Evolutionary conservation across 1,284 basidiomycete genomes (phyloP), one percentile per base, ranked within the genome.

Genomic region (Cutaneotrichosporon daszewskae): DNA sequence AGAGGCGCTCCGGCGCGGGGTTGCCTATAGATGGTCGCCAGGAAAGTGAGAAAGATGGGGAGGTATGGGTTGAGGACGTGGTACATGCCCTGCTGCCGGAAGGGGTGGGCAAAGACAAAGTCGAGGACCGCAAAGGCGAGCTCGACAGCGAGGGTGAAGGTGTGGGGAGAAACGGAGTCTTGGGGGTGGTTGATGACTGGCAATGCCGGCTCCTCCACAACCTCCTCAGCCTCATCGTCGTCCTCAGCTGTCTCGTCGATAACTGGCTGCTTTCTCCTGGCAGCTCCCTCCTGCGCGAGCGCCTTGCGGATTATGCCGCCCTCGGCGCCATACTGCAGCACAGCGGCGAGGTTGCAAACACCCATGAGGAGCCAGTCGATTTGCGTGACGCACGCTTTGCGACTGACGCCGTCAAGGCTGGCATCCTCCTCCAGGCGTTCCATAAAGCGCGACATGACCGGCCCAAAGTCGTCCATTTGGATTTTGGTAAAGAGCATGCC

Each of bases 321-420:
- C 1, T 82, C 76, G n/a, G 81, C 76, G 22, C 92, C 91, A 58
- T 92, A 96, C 70, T 97, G 90, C 55, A 96, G 74, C 12, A 95
- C 67, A 0, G 85, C 79, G 4, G 81, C 78, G 16, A 96, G 76
- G 65, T 94, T 95, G 59, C 87, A 76, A 26, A 84, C 74, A 0
- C 80, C 91, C 85, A 97, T 92, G 83, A 94, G 89, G 57, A 88
- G 85, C 94, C 94, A 98, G 51, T 89, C 86, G 18, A 84, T 81
- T 63, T 90, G 88, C 40, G 87, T 80, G 23, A 74, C 64, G 11
- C 59, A 49, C 16, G 66, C 60, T 49, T 59, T 53, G 43, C 60
- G 47, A 52, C 54, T 47, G 3, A 80, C 78, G 45, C 81, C 81
- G 58, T 86, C 82, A 24, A 66, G 53, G 29, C 51, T 58, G 29